A percentile compares a stretch with the other conserved stretches of the same genome.
Evolutionary conservation across 139 green algal species (phyloP).

Genomic region (Nannochloris sp.): DNA sequence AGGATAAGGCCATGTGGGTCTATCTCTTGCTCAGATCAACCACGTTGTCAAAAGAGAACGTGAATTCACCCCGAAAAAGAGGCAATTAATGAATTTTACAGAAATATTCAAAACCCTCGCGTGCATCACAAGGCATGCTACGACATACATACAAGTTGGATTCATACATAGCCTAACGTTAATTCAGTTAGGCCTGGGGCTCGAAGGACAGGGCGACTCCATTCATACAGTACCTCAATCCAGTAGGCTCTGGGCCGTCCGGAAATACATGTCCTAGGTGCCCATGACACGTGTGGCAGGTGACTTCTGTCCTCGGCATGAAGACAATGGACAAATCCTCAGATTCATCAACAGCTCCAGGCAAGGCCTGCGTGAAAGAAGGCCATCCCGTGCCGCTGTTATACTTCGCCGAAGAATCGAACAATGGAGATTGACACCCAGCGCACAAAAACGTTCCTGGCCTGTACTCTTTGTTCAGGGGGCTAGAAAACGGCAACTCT

Average conservation of each 20-base stretch:
- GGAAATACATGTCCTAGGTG: constrained; percentile 61
- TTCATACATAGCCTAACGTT: too few relatives aligned
- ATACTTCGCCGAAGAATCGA: constrained; percentile 49
- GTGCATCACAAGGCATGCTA: too few relatives aligned
- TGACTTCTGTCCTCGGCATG: constrained; percentile 41
- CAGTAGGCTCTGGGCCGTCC: constrained; percentile 74
- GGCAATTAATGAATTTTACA: too few relatives aligned
- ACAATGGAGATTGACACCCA: constrained; percentile 44
- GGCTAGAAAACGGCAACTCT: constrained; percentile 39
- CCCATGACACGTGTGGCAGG: not conserved
- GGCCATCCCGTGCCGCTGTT: constrained; percentile 55
- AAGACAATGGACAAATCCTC: constrained; percentile 46
- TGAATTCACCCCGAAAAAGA: too few relatives aligned
- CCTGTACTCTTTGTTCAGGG: constrained; percentile 41
- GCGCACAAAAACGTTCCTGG: constrained; percentile 43
- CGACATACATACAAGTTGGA: too few relatives aligned
- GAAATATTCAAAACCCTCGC: too few relatives aligned
- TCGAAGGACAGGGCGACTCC: constrained; percentile 58
- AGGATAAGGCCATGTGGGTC: too few relatives aligned
- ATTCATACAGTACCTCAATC: constrained; percentile 88
- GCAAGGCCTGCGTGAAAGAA: constrained; percentile 28
- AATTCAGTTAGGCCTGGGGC: constrained; percentile 8
- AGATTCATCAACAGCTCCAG: constrained; percentile 35
- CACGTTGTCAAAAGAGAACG: too few relatives aligned
- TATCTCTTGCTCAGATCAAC: too few relatives aligned